Evolutionary conservation across 208 protist species (phyloP).

Genomic region (Perkinsela sp.): DNA sequence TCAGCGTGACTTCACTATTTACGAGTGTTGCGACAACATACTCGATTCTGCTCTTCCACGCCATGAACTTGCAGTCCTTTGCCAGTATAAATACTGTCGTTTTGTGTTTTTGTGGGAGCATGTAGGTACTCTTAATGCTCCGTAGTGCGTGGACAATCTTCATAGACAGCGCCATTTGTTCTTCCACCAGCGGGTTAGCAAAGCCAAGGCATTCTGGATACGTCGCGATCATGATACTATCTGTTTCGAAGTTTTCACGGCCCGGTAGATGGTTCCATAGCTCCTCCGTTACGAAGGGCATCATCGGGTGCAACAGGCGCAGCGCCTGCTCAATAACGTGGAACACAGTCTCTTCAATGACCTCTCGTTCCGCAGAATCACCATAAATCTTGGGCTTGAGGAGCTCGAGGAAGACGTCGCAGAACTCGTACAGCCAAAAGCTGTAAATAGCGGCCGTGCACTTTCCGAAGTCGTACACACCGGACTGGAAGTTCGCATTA

Average conservation of each 20-base stretch:
- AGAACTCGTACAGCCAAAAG: slow-evolving; percentile 93
- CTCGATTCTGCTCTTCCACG: slow-evolving; percentile 13
- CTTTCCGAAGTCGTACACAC: slow-evolving; percentile 64
- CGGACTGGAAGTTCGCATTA: slow-evolving; percentile 28
- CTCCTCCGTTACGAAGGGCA: slow-evolving; percentile 98
- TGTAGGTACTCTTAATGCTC: slow-evolving; percentile 54
- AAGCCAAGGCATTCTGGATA: slow-evolving; percentile 38
- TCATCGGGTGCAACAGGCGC: slow-evolving; percentile 92
- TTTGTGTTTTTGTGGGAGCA: slow-evolving; percentile 54
- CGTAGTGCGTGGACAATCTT: slow-evolving; percentile 50
- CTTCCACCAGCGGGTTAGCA: slow-evolving; percentile 23
- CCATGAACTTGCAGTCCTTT: slow-evolving; percentile 13
- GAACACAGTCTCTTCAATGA: slow-evolving; percentile 65
- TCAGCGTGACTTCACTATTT: slow-evolving; percentile 28
- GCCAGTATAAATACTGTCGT: slow-evolving; percentile 39
- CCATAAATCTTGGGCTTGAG: slow-evolving; percentile 66
- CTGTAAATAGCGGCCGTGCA: slow-evolving; percentile 65
- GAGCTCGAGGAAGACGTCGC: slow-evolving; percentile 84
- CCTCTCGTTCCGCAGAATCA: slow-evolving; percentile 19
- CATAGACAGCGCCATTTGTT: slow-evolving; percentile 43
- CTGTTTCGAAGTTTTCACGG: slow-evolving; percentile 24
- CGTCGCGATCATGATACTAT: slow-evolving; percentile 56
- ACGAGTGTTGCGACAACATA: slow-evolving; percentile 44
- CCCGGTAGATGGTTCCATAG: slow-evolving; percentile 83
- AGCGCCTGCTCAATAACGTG: slow-evolving; percentile 65